Evolutionary conservation across 2,329 filamentous ascomycete genomes (phyloP), one percentile per base, ranked within the genome.

Genomic region (Colletotrichum coccodes): DNA sequence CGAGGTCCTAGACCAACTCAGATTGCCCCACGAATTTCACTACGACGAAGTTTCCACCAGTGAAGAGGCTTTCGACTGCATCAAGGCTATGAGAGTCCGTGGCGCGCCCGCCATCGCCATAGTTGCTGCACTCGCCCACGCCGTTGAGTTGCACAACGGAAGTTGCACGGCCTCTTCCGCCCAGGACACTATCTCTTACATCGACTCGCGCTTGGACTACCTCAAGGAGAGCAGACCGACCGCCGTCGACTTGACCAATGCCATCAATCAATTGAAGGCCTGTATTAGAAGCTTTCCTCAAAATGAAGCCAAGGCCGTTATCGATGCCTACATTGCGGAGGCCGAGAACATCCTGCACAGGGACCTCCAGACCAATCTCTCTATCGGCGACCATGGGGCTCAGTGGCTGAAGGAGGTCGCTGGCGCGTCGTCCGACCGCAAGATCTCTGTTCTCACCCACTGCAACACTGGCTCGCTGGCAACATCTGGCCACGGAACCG

Each of bases 381-480:
- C 88, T 30, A 98, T 99, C 77, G 96, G 96, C 57, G 86, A 90
- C 68, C 85, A 92, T 78, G 96, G 96, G 44, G 93, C 94, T 0
- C 86, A 90, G 72, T 99, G 96, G 93, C 91, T 99, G 38, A 81
- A 89, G 64, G 82, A 86, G 46, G 89, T 93, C 76, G 83, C 80
- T 23, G 78, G 80, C 73, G 80, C 86, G 77, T 77, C 85, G 46
- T 56, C 81, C 71, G 78, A 86, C 72, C 75, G 85, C 77, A 75
- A 84, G 81, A 74, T 97, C 54, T 94, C 93, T n/a, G 91, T 99
- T 49, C 83, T 99, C 73, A 99, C 96, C 12, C 97, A 99, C 81
- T 99, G 96, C 86, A 99, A 99, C 80, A 99, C 96, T 26, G 96
- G 96, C 32, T 98, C 95, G 23, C 90, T 99, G 38, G 96, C 96